Percentiles rank a stretch among this genome's conserved stretches.
These are phyloP conservation scores for Tillandsia fasciculata DNA, from an alignment of 176 grass and related monocot genomes.

Conservation along the genomic window DNA sequence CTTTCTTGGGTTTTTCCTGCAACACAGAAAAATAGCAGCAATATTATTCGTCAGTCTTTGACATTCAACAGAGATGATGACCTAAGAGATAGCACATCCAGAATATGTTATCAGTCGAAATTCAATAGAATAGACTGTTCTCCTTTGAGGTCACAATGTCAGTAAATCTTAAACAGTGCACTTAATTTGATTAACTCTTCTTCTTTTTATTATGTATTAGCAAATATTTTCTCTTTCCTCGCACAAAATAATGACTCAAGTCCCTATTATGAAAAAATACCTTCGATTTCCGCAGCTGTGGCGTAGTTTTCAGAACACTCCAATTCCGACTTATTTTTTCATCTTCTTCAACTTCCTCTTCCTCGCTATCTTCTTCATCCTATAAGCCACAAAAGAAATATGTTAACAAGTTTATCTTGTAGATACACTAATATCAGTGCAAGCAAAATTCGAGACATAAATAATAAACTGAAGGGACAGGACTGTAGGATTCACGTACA, in stretches of 20 bases:
- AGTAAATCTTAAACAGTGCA: no score
- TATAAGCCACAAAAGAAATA: conserved; percentile 18
- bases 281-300: conserved; percentile 50
- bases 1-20: conserved; percentile 62
- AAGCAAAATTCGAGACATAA: not conserved
- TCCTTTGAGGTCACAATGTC: no score
- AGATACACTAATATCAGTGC: not conserved
- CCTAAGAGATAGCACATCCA: no score
- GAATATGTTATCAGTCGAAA: no score
- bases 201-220: no score
- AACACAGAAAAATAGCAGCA: conserved; percentile 17
- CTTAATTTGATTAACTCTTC: no score
- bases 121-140: no score
- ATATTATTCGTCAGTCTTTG: not conserved
- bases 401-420: not conserved
- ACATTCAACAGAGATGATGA: not conserved
- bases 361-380: conserved; percentile 72
- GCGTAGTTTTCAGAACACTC: conserved; percentile 65
- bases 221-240: no score
- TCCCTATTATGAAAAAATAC: conserved; percentile 27
- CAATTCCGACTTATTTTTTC: conserved; percentile 53
- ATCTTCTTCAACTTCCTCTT: conserved; percentile 39
- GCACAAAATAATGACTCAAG: no score
- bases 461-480: not conserved
- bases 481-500: conserved; percentile 36